phyloP scores from a whole-genome alignment of 2,329 filamentous ascomycete species.

The Chrysosporium queenslandicum region DNA sequence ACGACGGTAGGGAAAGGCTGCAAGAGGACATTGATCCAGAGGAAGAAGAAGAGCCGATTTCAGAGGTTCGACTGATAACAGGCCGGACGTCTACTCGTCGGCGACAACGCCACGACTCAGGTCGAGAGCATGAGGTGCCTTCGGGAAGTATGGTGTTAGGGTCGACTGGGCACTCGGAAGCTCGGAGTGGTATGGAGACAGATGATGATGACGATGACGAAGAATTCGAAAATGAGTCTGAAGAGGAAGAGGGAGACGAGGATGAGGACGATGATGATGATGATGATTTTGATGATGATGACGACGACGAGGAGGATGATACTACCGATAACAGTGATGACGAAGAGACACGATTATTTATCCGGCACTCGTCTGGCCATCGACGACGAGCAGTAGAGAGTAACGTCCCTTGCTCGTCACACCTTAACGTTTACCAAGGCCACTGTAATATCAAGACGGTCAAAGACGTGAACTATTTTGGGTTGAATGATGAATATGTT shows the following conservation, averaged over 20 bases:
- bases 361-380: constrained; percentile 38
- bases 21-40: constrained; percentile 41
- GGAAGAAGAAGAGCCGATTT: constrained; percentile 38
- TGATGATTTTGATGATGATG: constrained; percentile 24
- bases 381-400: constrained; percentile 44
- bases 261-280: constrained; percentile 27
- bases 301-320: constrained; percentile 26
- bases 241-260: constrained; percentile 23
- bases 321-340: constrained; percentile 28
- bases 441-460: constrained; percentile 60
- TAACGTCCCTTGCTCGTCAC: constrained; percentile 46
- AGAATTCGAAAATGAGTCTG: constrained; percentile 16
- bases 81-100: neutral
- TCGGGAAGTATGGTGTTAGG: neutral
- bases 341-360: constrained; percentile 27
- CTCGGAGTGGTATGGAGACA: constrained; percentile 2
- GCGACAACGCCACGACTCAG: neutral
- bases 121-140: neutral
- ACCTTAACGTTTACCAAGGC: constrained; percentile 50
- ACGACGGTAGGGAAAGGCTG: constrained; percentile 35
- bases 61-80: constrained; percentile 26
- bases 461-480: constrained; percentile 61
- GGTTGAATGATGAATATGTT: constrained; percentile 57
- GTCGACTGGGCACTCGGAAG: neutral
- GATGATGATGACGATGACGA: constrained; percentile 10